Conservation (phyloP, 2,329 filamentous ascomycete genomes). For the Scytalidium lignicola region DNA sequence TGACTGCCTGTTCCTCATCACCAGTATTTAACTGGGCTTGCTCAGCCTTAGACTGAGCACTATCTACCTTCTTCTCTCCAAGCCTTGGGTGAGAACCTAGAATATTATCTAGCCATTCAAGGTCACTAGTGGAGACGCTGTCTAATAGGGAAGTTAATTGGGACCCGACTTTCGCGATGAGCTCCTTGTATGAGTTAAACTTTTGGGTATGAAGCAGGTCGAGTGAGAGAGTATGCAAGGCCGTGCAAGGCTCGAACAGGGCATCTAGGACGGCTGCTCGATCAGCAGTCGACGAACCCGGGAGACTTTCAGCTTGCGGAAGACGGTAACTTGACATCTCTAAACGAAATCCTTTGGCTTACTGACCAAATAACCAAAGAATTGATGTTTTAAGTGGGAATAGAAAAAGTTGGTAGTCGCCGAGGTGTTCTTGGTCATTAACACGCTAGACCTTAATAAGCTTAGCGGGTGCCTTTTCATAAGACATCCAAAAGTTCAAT, state of each 20-base stretch:
- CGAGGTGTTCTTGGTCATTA: too few relatives aligned
- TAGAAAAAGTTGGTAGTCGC: too few relatives aligned
- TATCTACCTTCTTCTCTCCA: conserved; percentile 77
- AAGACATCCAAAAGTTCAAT: not conserved
- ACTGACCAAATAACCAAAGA: not conserved
- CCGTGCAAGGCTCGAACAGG: conserved; percentile 77
- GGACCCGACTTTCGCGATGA: conserved; percentile 62
- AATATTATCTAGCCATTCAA: conserved; percentile 61
- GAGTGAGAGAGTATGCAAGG: conserved; percentile 67
- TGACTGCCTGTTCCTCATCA: conserved; percentile 49
- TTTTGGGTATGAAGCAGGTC: conserved; percentile 56
- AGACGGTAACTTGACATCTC: conserved; percentile 35
- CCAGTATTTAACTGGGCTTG: conserved; percentile 67
- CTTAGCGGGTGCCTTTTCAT: not conserved
- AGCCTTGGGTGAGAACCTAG: conserved; percentile 79
- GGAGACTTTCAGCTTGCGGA: conserved; percentile 53
- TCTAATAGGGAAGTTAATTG: conserved; percentile 57
- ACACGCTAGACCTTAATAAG: not conserved
- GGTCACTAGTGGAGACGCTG: conserved; percentile 43
- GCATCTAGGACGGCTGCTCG: conserved; percentile 62
- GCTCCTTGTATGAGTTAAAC: conserved; percentile 62
- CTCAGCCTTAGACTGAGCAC: conserved; percentile 72
- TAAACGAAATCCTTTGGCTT: not conserved
- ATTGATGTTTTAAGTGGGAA: too few relatives aligned
- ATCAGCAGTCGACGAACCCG: conserved; percentile 47